These are phyloP conservation scores for Mortierella sp. DNA, from an alignment of 371 early-diverging fungal genomes.

Conservation along the genomic window DNA sequence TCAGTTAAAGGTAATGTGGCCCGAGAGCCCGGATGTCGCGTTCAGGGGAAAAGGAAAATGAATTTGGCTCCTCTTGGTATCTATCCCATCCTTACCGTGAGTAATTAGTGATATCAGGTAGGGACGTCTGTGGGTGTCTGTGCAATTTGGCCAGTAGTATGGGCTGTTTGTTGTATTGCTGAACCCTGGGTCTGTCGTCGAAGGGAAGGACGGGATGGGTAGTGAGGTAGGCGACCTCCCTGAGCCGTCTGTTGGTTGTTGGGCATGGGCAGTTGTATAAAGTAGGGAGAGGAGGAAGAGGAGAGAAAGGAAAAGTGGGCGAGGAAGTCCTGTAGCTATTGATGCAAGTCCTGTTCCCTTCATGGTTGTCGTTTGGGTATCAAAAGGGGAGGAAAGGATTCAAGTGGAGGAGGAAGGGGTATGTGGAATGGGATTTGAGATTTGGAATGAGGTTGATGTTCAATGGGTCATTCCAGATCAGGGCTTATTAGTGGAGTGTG, in stretches of 20 bases:
- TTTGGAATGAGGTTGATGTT: not conserved
- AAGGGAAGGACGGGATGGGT: not conserved
- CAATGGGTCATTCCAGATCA: conserved; percentile 6
- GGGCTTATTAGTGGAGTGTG: too few species aligned
- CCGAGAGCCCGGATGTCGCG: conserved; percentile 7
- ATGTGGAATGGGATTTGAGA: not conserved
- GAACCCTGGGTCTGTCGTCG: not conserved
- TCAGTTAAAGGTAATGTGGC: too few species aligned
- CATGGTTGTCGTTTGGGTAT: not conserved
- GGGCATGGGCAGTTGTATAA: not conserved
- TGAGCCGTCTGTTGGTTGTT: not conserved
- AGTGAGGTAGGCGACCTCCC: not conserved
- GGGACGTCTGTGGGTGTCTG: not conserved
- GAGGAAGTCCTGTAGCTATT: not conserved
- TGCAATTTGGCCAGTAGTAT: conserved; percentile 22
- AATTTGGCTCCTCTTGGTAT: not conserved
- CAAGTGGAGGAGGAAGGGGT: not conserved
- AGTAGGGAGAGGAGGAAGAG: conserved; percentile 7
- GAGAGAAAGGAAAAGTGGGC: not conserved
- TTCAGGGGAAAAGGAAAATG: not conserved
- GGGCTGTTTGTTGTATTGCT: conserved; percentile 4
- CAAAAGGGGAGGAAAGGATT: not conserved
- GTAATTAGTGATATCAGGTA: conserved; percentile 29
- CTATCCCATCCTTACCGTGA: conserved; percentile 20
- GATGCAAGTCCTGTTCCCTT: not conserved